Conservation (phyloP, 1,139 yeast genomes). For the Nakaseomyces bracarensis region DNA sequence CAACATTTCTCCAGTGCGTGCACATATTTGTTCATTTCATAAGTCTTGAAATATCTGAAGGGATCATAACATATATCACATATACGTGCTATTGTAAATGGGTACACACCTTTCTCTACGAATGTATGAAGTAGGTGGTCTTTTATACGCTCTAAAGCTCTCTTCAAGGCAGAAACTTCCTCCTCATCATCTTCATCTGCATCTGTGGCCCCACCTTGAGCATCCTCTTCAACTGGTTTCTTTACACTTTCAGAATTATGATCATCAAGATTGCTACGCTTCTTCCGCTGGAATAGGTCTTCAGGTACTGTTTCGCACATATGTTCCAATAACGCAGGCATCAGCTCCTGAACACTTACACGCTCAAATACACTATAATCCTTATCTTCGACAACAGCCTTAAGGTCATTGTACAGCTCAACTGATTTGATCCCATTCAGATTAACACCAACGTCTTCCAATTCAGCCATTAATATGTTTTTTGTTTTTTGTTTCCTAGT, state of each 20-base stretch:
- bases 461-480: not conserved
- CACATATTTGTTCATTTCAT: conserved; percentile 26
- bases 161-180: conserved; percentile 6
- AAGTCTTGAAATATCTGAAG: conserved; percentile 24
- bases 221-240: not conserved
- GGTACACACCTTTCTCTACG: conserved; percentile 15
- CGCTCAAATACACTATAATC: conserved; percentile 13
- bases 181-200: conserved; percentile 7
- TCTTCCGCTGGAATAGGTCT: conserved; percentile 16
- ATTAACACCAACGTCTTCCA: conserved; percentile 15
- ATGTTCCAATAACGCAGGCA: conserved; percentile 21
- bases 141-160: conserved; percentile 12
- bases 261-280: not conserved
- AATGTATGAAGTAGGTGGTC: conserved; percentile 18
- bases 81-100: conserved; percentile 30
- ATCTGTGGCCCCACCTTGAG: not conserved
- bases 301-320: conserved; percentile 24
- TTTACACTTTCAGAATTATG: too few species aligned
- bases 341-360: conserved; percentile 14
- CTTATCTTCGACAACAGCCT: conserved; percentile 16
- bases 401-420: conserved; percentile 17
- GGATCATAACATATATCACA: conserved; percentile 32
- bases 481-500: too few species aligned
- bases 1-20: conserved; percentile 26
- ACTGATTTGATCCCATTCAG: conserved; percentile 28